These are phyloP conservation scores for Wallacemonas sp. DNA, from an alignment of 208 protist species.

Conservation along the genomic window DNA sequence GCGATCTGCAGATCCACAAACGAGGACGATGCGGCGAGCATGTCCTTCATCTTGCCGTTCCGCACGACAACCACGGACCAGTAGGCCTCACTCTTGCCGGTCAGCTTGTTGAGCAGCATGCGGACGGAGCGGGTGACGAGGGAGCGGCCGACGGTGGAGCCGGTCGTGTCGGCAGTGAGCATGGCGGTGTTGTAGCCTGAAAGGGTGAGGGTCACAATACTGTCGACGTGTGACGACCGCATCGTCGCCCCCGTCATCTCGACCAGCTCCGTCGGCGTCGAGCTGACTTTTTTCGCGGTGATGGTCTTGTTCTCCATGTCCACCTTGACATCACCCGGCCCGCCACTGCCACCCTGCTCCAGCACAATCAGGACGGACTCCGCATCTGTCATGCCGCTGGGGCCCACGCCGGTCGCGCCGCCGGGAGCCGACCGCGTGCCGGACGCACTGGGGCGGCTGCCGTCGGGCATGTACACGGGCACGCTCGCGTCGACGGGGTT, in stretches of 20 bases:
- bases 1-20: slow-evolving; percentile 47
- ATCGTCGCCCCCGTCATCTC: slow-evolving; percentile 27
- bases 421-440: background rate
- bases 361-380: slow-evolving; percentile 3
- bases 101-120: slow-evolving; percentile 24
- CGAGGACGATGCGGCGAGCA: slow-evolving; percentile 33
- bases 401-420: background rate
- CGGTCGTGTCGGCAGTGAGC: slow-evolving; percentile 34
- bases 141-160: slow-evolving; percentile 40
- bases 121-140: slow-evolving; percentile 26
- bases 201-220: slow-evolving; percentile 26
- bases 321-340: slow-evolving; percentile 14
- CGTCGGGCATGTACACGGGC: slow-evolving; percentile 28
- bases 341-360: background rate
- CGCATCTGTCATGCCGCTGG: slow-evolving; percentile 1
- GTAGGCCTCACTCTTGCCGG: slow-evolving; percentile 34
- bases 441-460: slow-evolving; percentile 3
- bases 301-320: slow-evolving; percentile 10
- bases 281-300: slow-evolving; percentile 3
- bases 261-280: slow-evolving; percentile 32
- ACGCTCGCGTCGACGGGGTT: slow-evolving; percentile 23
- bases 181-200: slow-evolving; percentile 52
- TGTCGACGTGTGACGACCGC: slow-evolving; percentile 33
- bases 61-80: slow-evolving; percentile 47
- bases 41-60: slow-evolving; percentile 41